Evolutionary conservation across 495 filamentous ascomycete species (phyloP).

Genomic region (Xylaria telfairii): DNA sequence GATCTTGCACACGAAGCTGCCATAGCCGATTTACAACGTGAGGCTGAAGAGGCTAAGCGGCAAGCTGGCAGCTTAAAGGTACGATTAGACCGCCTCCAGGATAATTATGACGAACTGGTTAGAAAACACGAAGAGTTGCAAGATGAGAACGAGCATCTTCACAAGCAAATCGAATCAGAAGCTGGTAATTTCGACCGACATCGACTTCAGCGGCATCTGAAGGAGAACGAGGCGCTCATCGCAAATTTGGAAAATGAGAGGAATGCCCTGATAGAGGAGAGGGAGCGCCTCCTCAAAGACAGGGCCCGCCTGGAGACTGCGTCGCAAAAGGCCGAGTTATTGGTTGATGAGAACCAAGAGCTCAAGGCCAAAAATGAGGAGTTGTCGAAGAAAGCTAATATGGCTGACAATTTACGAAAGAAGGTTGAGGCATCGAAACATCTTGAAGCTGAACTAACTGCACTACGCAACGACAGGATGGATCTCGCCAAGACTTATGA

Average conservation of each 20-base stretch:
- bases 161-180: slow-evolving; percentile 66
- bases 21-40: slow-evolving; percentile 34
- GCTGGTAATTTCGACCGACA: slow-evolving; percentile 39
- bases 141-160: slow-evolving; percentile 56
- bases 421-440: slow-evolving; percentile 68
- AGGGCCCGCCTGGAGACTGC: slow-evolving; percentile 51
- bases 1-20: slow-evolving; percentile 41
- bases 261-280: slow-evolving; percentile 48
- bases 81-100: slow-evolving; percentile 62
- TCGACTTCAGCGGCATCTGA: slow-evolving; percentile 37
- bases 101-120: slow-evolving; percentile 67
- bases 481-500: slow-evolving; percentile 54
- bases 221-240: slow-evolving; percentile 39
- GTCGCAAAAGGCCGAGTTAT: slow-evolving; percentile 49
- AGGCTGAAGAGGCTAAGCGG: slow-evolving; percentile 58
- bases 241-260: slow-evolving; percentile 51
- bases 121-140: slow-evolving; percentile 63
- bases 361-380: slow-evolving; percentile 76
- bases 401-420: slow-evolving; percentile 73
- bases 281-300: slow-evolving; percentile 49
- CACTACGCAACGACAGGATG: slow-evolving; percentile 51
- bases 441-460: slow-evolving; percentile 44
- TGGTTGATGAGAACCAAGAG: slow-evolving; percentile 64
- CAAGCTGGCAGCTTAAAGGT: slow-evolving; percentile 59
- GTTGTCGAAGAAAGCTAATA: slow-evolving; percentile 79